Conservation (phyloP, 2,329 filamentous ascomycete species). For the Ophiostoma sp. region DNA sequence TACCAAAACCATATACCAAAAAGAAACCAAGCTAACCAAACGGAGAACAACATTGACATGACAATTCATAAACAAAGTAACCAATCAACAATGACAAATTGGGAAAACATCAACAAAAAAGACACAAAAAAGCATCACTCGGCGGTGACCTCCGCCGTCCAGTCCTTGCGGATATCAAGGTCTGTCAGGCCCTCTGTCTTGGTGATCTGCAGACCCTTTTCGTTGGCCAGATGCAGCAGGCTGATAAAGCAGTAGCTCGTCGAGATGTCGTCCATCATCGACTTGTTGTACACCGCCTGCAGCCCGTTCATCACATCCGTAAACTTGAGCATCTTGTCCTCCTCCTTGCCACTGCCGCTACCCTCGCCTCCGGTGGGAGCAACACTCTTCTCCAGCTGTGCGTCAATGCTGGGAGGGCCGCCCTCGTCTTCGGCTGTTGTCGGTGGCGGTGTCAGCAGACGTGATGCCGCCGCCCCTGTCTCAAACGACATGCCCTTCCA, state of each 20-base stretch:
- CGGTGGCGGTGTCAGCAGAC: conserved; percentile 27
- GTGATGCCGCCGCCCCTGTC: conserved; percentile 36
- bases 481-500: conserved; percentile 63
- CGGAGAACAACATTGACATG: neutral
- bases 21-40: neutral
- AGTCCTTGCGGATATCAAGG: conserved; percentile 58
- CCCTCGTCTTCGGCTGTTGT: neutral
- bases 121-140: conserved; percentile 30
- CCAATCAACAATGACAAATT: neutral
- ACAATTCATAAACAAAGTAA: neutral
- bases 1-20: neutral
- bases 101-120: neutral
- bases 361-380: neutral
- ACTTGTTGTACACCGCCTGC: conserved; percentile 77
- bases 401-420: conserved; percentile 10
- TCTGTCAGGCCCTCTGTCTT: conserved; percentile 55
- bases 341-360: conserved; percentile 34
- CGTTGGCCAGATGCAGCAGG: conserved; percentile 83
- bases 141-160: conserved; percentile 52
- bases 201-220: conserved; percentile 78
- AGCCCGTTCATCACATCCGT: conserved; percentile 87
- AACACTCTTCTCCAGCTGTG: conserved; percentile 23
- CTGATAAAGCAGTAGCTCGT: conserved; percentile 93
- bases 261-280: conserved; percentile 87
- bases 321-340: conserved; percentile 66